A percentile compares a stretch with the other conserved stretches of the same genome.
Conservation (phyloP, 441 rosid genomes). For the Populus tomentosa region DNA sequence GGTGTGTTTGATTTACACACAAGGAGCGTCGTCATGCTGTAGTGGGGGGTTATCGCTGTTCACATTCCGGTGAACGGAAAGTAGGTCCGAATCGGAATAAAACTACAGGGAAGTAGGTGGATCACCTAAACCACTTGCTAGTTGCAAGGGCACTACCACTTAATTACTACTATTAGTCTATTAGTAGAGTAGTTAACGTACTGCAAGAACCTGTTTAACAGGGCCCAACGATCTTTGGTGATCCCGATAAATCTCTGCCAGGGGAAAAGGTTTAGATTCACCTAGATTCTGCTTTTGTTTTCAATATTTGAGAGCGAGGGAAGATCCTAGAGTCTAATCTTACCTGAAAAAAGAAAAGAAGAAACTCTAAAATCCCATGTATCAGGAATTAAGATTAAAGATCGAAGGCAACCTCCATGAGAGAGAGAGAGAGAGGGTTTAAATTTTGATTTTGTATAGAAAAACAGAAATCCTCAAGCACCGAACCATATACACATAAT, state of each 20-base stretch:
- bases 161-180: neutral
- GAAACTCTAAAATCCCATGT: neutral
- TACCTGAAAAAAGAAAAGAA: neutral
- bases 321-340: neutral
- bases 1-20: no score
- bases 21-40: no score
- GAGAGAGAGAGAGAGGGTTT: neutral
- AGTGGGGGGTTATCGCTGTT: no score
- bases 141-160: neutral
- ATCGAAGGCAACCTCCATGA: neutral
- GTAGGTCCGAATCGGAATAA: no score
- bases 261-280: neutral
- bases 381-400: neutral
- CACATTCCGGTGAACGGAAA: no score
- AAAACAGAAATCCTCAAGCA: neutral
- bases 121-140: neutral
- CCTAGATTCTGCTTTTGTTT: neutral
- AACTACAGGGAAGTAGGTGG: neutral
- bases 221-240: slow-evolving; percentile 14
- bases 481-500: slow-evolving; percentile 20
- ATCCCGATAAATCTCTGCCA: slow-evolving; percentile 11
- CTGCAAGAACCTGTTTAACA: neutral
- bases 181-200: neutral
- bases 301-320: neutral
- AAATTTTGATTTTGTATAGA: neutral